These are phyloP conservation scores for Solanum chiquidenum DNA, from an alignment of 257 asterid genomes.

Conservation along the genomic window DNA sequence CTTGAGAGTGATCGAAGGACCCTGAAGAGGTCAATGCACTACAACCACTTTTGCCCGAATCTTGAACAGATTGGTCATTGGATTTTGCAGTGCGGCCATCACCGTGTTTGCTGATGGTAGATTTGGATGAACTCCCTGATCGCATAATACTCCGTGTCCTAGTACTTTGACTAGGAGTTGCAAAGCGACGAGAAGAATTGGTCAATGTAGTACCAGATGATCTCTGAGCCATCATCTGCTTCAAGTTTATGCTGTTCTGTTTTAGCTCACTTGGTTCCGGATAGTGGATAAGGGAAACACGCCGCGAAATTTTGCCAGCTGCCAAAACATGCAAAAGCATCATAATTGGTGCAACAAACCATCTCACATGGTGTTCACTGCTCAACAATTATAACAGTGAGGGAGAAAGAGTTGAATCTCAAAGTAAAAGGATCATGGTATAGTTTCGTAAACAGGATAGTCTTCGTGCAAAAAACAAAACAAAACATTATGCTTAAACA, in stretches of 20 bases:
- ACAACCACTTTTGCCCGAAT: slow-evolving; percentile 34
- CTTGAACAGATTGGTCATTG: slow-evolving; percentile 22
- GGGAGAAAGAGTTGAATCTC: not conserved
- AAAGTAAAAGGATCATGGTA: not conserved
- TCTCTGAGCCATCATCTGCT: slow-evolving; percentile 20
- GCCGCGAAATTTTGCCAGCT: slow-evolving; percentile 68
- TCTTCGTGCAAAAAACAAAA: not conserved
- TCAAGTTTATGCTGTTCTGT: slow-evolving; percentile 9
- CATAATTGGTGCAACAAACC: not conserved
- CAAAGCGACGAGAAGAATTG: slow-evolving; percentile 25
- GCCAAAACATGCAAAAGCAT: slow-evolving; percentile 4
- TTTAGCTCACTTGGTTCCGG: slow-evolving; percentile 49
- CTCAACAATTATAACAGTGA: not conserved
- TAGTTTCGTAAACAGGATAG: not conserved
- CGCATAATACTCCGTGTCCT: slow-evolving; percentile 24
- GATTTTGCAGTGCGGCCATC: slow-evolving; percentile 22
- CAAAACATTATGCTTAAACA: not conserved
- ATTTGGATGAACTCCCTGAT: slow-evolving; percentile 22
- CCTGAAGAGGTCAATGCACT: slow-evolving; percentile 43
- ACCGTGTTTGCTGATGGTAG: slow-evolving; percentile 27
- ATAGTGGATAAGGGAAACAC: slow-evolving; percentile 45
- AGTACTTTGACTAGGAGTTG: slow-evolving; percentile 36
- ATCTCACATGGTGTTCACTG: not conserved
- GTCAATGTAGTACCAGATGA: slow-evolving; percentile 41
- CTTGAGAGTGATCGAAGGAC: slow-evolving; percentile 29